A percentile compares a stretch with the other conserved stretches of the same genome.
phyloP scores from a whole-genome alignment of 495 filamentous ascomycete species.

The Penicillium fimorum region DNA sequence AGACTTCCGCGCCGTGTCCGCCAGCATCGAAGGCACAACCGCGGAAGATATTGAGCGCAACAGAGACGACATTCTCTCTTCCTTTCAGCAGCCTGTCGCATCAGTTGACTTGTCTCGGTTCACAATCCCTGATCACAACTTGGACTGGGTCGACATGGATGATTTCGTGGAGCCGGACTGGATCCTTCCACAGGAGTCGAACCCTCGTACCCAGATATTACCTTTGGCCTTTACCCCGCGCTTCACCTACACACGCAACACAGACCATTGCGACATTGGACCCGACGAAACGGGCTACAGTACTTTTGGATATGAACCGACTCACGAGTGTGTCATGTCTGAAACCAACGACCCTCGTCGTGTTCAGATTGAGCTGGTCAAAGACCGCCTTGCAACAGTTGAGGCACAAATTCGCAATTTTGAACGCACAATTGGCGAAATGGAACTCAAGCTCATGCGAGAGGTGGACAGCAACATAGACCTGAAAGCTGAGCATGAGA shows the following conservation, averaged over 20 bases:
- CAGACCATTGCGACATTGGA: conserved; percentile 75
- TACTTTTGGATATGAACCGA: conserved; percentile 86
- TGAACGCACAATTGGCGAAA: conserved; percentile 60
- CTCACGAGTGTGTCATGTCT: conserved; percentile 93
- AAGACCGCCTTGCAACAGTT: conserved; percentile 73
- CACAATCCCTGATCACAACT: conserved; percentile 90
- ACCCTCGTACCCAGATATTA: conserved; percentile 89
- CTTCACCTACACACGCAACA: conserved; percentile 96
- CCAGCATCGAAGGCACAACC: conserved; percentile 77
- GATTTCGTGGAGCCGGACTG: conserved; percentile 98
- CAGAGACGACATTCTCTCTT: conserved; percentile 55
- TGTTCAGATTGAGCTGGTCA: conserved; percentile 83
- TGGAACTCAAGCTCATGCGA: conserved; percentile 59
- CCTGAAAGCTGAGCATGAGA: conserved; percentile 60
- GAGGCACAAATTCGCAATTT: conserved; percentile 74
- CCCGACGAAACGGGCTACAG: conserved; percentile 72
- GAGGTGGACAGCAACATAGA: conserved; percentile 53
- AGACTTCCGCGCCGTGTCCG: conserved; percentile 91
- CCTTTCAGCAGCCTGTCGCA: conserved; percentile 52
- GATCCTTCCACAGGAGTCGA: conserved; percentile 86
- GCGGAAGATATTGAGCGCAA: conserved; percentile 67
- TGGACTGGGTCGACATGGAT: conserved; percentile 98
- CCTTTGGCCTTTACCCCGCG: conserved; percentile 88
- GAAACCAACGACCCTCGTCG: conserved; percentile 86
- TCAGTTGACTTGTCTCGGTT: conserved; percentile 80